Base-by-base conservation (phyloP, 2,329 filamentous ascomycete genomes). In the Beauveria asiatica region DNA sequence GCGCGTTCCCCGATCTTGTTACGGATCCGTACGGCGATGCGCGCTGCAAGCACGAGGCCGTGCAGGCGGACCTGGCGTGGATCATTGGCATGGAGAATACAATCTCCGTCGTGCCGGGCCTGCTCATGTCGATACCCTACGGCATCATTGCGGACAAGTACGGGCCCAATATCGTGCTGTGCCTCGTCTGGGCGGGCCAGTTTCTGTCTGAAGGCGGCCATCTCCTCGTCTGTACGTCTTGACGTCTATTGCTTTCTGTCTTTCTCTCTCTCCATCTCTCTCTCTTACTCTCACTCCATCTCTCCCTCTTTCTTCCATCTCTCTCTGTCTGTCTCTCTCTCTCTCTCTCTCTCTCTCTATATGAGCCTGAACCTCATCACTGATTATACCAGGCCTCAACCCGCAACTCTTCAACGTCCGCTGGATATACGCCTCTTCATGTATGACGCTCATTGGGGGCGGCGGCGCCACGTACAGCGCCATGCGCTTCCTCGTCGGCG, bases 371-470 rank as follows among this genome's bases (percentile, higher is more conserved):
- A 23, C 13, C 16, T 8, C 5, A 13, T 17, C 13, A 4, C 49
- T 59, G 25, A 46, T 6, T 45, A 21, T 11, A 10, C 8, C 17
- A 60, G 57, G 49, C 10, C 21, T 56, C 25, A 60, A 60, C n/a
- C 59, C 59, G 1, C 37, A 50, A 13, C 30, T 60, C 3, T 60
- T 60, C 49, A 41, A 60, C 9, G 46, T 56, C 17, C 59, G 59
- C 52, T 60, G 51, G 50, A 55, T 60, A 8, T 60, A 53, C 16
- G 57, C 57, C 13, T 59, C 49, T 5, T 59, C 57, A 5, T 53
- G 25, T 21, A 46, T 61, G 53, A 61, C 54, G 17, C 19, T 61
- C 37, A 59, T 62, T 13, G 60, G 60, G 37, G 60, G 60, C 21
- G 60, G 60, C 17, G 33, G 48, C 19, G 25, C 52, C 4, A 52